Conservation (phyloP, 305 asterid species). For the Rubia balearica region DNA sequence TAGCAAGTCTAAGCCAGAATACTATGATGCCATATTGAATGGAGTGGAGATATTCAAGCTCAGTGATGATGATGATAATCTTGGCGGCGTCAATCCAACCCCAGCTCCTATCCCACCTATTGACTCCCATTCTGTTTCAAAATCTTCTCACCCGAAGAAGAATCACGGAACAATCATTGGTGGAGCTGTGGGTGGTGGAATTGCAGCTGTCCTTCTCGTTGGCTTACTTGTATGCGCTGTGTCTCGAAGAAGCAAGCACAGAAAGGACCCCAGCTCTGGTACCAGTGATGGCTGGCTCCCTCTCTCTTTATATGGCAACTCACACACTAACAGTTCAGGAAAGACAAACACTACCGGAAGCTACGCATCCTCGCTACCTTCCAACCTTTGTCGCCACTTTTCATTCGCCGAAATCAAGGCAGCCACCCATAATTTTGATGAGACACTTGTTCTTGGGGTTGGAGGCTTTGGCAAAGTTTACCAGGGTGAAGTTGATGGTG, state of each 20-base stretch:
- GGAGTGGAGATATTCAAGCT: slow-evolving; percentile 77
- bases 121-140: slow-evolving; percentile 18
- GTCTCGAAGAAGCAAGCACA: slow-evolving; percentile 30
- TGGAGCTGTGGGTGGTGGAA: slow-evolving; percentile 69
- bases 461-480: slow-evolving; percentile 93
- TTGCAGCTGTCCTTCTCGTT: slow-evolving; percentile 45
- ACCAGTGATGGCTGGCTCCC: slow-evolving; percentile 82
- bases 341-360: slow-evolving; percentile 79
- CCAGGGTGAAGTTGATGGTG: slow-evolving; percentile 70
- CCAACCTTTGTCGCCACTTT: slow-evolving; percentile 80
- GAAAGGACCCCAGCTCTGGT: slow-evolving; percentile 35
- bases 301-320: slow-evolving; percentile 64
- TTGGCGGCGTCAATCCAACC: slow-evolving; percentile 65
- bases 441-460: slow-evolving; percentile 71
- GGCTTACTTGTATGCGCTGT: slow-evolving; percentile 46
- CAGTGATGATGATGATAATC: slow-evolving; percentile 43
- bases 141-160: slow-evolving; percentile 38
- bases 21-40: slow-evolving; percentile 63
- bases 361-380: slow-evolving; percentile 62
- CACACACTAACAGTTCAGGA: slow-evolving; percentile 59
- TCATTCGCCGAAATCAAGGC: slow-evolving; percentile 77
- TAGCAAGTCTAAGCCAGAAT: slow-evolving; percentile 22
- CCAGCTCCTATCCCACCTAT: slow-evolving; percentile 32
- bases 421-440: slow-evolving; percentile 74
- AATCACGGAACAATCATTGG: slow-evolving; percentile 42